phyloP scores from a whole-genome alignment of 2,329 filamentous ascomycete species.

The Byssothecium circinans region DNA sequence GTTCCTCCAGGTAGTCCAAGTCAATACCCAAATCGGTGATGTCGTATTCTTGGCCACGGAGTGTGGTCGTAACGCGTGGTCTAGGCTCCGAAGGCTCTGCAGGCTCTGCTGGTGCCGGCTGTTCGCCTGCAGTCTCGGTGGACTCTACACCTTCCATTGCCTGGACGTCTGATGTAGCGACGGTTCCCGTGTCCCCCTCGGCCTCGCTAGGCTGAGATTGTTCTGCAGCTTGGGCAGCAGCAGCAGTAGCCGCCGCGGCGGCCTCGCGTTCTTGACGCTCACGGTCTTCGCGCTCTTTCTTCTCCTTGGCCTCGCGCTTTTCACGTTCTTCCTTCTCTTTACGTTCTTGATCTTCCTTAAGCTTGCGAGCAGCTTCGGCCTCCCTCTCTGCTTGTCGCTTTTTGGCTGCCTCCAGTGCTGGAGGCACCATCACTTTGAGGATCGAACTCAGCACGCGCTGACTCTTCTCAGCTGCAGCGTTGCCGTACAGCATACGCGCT shows the following conservation, averaged over 20 bases:
- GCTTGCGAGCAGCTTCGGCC: constrained; percentile 68
- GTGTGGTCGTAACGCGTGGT: constrained; percentile 75
- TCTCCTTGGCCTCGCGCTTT: constrained; percentile 49
- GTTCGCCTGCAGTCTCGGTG: constrained; percentile 42
- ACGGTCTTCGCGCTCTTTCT: constrained; percentile 48
- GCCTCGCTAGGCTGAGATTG: constrained; percentile 6
- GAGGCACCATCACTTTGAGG: constrained; percentile 73
- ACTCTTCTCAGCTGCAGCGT: constrained; percentile 67
- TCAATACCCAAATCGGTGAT: constrained; percentile 96
- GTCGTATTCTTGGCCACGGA: constrained; percentile 84
- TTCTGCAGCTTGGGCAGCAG: constrained; percentile 14
- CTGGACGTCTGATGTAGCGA: constrained; percentile 47
- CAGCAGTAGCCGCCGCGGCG: constrained; percentile 43
- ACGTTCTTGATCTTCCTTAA: constrained; percentile 64
- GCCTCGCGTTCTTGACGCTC: constrained; percentile 49
- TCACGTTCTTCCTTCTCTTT: constrained; percentile 59
- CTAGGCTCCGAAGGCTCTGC: constrained; percentile 40
- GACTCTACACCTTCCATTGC: constrained; percentile 79
- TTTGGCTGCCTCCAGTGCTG: constrained; percentile 80
- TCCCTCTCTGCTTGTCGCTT: constrained; percentile 71
- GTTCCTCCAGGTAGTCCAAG: constrained; percentile 87
- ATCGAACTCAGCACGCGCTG: constrained; percentile 69
- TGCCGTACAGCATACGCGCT: constrained; percentile 80
- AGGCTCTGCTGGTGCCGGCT: constrained; percentile 39
- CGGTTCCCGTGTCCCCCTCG: constrained; percentile 40